A percentile compares a stretch with the other conserved stretches of the same genome.
These are phyloP conservation scores for Trichoderma endophyticum DNA, from an alignment of 2,329 filamentous ascomycete genomes.

Conservation along the genomic window DNA sequence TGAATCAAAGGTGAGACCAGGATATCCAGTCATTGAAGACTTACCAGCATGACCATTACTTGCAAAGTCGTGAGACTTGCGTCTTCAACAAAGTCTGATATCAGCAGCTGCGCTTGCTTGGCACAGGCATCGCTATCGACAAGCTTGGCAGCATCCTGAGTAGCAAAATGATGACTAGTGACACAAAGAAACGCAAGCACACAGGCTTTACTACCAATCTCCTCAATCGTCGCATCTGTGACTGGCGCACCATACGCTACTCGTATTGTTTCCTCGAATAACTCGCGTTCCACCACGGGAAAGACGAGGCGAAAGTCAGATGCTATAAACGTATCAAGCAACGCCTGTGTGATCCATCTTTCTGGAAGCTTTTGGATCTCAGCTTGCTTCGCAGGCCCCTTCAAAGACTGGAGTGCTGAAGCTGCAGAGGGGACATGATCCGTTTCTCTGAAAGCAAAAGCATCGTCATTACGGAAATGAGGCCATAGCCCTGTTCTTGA, in stretches of 20 bases:
- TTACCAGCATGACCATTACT: constrained; percentile 47
- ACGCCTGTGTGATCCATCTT: constrained; percentile 26
- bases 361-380: constrained; percentile 34
- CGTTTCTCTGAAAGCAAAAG: background rate
- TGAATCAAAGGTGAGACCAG: background rate
- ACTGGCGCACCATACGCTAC: constrained; percentile 39
- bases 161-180: constrained; percentile 25
- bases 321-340: constrained; percentile 26
- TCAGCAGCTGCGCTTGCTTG: constrained; percentile 39
- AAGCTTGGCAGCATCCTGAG: constrained; percentile 2
- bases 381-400: background rate
- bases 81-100: constrained; percentile 43
- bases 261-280: constrained; percentile 46
- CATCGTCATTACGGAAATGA: constrained; percentile 22
- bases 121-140: constrained; percentile 42
- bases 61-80: constrained; percentile 44
- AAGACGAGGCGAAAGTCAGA: constrained; percentile 44
- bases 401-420: background rate
- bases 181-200: constrained; percentile 48
- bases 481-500: constrained; percentile 39
- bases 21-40: constrained; percentile 20
- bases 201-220: constrained; percentile 42
- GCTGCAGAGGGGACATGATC: background rate
- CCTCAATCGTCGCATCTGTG: constrained; percentile 24
- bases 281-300: constrained; percentile 44